Percentiles rank a stretch among this genome's conserved stretches.
Conservation (phyloP, 495 filamentous ascomycete genomes). For the Lasiosphaeria hispida region DNA sequence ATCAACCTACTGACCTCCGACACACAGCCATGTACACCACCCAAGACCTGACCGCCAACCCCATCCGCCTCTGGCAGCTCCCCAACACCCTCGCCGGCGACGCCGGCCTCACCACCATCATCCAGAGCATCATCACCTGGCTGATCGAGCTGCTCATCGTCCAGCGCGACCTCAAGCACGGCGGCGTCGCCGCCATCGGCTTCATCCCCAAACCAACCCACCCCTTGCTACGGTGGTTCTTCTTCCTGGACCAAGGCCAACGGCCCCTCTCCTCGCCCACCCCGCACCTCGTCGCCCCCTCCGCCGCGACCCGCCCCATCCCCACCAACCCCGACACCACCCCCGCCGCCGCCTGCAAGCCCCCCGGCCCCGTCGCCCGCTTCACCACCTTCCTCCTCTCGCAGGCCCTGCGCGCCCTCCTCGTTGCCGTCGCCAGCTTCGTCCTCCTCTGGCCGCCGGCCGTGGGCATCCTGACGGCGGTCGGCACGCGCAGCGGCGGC, state of each 20-base stretch:
- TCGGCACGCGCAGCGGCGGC: slow-evolving; percentile 24
- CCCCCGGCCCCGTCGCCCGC: no score
- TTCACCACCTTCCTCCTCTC: slow-evolving; percentile 12
- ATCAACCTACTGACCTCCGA: neutral
- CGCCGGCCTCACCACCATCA: slow-evolving; percentile 34
- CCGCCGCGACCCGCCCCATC: no score
- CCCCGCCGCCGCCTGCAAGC: no score
- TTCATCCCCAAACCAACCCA: slow-evolving; percentile 31
- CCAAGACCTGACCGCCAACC: slow-evolving; percentile 18
- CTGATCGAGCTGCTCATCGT: slow-evolving; percentile 31
- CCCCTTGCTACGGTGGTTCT: slow-evolving; percentile 35
- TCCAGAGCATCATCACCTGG: slow-evolving; percentile 37
- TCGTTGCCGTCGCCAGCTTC: slow-evolving; percentile 31
- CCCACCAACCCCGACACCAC: no score
- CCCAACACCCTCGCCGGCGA: slow-evolving; percentile 46
- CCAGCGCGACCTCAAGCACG: slow-evolving; percentile 35
- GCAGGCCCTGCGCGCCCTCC: slow-evolving; percentile 23
- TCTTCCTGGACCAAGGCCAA: slow-evolving; percentile 33
- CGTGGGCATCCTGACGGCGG: slow-evolving; percentile 28
- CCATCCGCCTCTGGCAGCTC: slow-evolving; percentile 40
- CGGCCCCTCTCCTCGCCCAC: no score
- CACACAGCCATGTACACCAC: slow-evolving; percentile 36
- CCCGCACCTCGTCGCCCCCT: no score
- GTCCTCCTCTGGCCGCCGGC: slow-evolving; percentile 26
- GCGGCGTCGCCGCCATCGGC: slow-evolving; percentile 39